Percentiles rank a stretch among this genome's conserved stretches.
phyloP scores from a whole-genome alignment of 1,139 yeast genomes.

The Diutina catenulata region DNA sequence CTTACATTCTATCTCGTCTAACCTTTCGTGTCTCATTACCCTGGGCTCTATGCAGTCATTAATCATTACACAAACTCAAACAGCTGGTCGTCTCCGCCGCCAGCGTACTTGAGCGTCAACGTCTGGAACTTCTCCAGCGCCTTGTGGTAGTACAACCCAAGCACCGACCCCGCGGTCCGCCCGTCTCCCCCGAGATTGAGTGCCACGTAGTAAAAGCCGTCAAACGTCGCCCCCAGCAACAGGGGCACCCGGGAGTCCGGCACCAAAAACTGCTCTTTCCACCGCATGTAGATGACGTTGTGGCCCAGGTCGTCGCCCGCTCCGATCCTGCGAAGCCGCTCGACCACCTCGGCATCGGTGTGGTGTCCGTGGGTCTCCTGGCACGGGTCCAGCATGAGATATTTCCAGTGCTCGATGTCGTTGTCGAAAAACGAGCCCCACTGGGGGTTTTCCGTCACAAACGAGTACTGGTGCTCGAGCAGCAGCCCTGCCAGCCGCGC shows the following conservation, averaged over 20 bases:
- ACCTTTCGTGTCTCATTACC: too few species aligned
- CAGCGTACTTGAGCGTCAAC: conserved; percentile 20
- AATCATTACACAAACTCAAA: conserved; percentile 1
- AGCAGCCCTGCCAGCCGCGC: conserved; percentile 14
- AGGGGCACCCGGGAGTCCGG: conserved; percentile 67
- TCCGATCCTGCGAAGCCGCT: conserved; percentile 20
- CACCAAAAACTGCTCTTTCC: conserved; percentile 83
- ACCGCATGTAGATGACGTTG: conserved; percentile 60
- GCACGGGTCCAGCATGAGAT: conserved; percentile 58
- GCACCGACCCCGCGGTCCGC: conserved; percentile 43
- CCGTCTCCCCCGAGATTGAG: conserved; percentile 50
- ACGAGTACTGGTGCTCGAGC: conserved; percentile 23
- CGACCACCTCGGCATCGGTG: conserved; percentile 16
- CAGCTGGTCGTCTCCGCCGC: conserved; percentile 1
- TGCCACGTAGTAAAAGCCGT: conserved; percentile 84
- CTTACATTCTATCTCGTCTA: too few species aligned
- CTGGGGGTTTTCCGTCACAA: conserved; percentile 26
- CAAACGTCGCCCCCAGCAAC: conserved; percentile 76
- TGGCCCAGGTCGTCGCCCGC: conserved; percentile 12
- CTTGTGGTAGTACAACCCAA: conserved; percentile 71
- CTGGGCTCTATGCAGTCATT: too few species aligned
- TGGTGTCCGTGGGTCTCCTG: conserved; percentile 14
- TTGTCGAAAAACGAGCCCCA: conserved; percentile 60
- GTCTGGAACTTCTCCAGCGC: conserved; percentile 66
- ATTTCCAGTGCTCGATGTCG: conserved; percentile 81